phyloP scores from a whole-genome alignment of 106 monocot species.

The Allium fistulosum region DNA sequence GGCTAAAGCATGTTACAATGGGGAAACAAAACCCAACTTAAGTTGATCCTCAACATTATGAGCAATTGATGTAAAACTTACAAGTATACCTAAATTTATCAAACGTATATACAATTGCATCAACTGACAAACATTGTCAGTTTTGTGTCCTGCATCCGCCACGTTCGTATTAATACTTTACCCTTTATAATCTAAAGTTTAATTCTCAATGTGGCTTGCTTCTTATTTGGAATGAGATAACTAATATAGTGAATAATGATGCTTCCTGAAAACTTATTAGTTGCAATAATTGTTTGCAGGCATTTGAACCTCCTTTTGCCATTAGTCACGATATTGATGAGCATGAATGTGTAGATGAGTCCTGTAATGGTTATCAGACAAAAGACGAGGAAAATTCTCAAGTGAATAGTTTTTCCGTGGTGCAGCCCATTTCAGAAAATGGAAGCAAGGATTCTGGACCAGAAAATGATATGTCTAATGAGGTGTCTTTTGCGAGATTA shows the following conservation, averaged over 20 bases:
- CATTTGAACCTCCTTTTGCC: conserved; percentile 94
- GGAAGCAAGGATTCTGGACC: conserved; percentile 3
- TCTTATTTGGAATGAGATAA: not conserved
- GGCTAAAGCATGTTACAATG: too few relatives aligned
- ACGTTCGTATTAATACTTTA: not conserved
- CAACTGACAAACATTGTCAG: not conserved
- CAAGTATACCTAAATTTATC: too few relatives aligned
- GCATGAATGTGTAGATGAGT: conserved; percentile 13
- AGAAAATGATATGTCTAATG: conserved; percentile 1
- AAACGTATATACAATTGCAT: too few relatives aligned
- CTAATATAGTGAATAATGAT: not conserved
- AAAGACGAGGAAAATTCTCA: conserved; percentile 11
- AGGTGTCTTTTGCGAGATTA: not conserved
- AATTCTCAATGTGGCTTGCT: not conserved
- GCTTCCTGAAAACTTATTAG: not conserved
- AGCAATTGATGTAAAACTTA: too few relatives aligned
- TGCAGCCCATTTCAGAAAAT: conserved; percentile 6
- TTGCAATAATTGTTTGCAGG: conserved; percentile 33
- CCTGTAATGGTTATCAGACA: conserved; percentile 15
- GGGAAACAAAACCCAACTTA: too few relatives aligned
- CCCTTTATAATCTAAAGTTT: not conserved
- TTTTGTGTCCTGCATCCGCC: not conserved
- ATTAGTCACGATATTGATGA: conserved; percentile 66
- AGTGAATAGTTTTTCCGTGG: conserved; percentile 13
- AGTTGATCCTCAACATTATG: too few relatives aligned